Conservation (phyloP, 179 eudicot genomes). For the Actinidia chinensis region DNA sequence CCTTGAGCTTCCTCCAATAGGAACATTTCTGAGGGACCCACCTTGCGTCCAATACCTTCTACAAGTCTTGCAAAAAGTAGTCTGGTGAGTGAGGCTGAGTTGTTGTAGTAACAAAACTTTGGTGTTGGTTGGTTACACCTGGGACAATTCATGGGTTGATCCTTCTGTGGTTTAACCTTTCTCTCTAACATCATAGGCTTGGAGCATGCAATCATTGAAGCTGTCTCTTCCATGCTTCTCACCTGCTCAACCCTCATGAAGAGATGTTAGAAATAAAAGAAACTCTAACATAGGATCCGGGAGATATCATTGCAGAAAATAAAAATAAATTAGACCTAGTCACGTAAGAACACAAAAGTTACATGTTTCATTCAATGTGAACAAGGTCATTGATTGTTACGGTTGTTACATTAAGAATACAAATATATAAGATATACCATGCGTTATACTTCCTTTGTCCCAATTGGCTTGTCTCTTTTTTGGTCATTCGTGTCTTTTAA, state of each 20-base stretch:
- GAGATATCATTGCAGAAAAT: no score
- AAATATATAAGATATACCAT: no score
- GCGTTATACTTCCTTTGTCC: no score
- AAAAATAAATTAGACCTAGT: no score
- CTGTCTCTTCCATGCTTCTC: slow-evolving; percentile 49
- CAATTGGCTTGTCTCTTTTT: no score
- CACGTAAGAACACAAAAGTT: no score
- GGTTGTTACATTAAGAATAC: no score
- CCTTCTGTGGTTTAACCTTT: slow-evolving; percentile 56
- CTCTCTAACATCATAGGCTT: slow-evolving; percentile 36
- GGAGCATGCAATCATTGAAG: slow-evolving; percentile 24
- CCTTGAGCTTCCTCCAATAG: slow-evolving; percentile 79
- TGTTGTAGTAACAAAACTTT: slow-evolving; percentile 88
- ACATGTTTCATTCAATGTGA: no score
- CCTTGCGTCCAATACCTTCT: slow-evolving; percentile 86
- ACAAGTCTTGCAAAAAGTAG: slow-evolving; percentile 73
- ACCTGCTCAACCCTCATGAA: slow-evolving; percentile 37
- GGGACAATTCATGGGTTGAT: slow-evolving; percentile 64
- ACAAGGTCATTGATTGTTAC: no score
- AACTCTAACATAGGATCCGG: no score
- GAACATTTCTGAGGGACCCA: slow-evolving; percentile 71
- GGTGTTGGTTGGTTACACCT: slow-evolving; percentile 69
- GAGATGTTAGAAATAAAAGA: no score
- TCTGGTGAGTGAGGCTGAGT: slow-evolving; percentile 76
- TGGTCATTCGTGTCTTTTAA: no score